phyloP scores from a whole-genome alignment of 163 green algal genomes.

The Scenedesmus sp. region DNA sequence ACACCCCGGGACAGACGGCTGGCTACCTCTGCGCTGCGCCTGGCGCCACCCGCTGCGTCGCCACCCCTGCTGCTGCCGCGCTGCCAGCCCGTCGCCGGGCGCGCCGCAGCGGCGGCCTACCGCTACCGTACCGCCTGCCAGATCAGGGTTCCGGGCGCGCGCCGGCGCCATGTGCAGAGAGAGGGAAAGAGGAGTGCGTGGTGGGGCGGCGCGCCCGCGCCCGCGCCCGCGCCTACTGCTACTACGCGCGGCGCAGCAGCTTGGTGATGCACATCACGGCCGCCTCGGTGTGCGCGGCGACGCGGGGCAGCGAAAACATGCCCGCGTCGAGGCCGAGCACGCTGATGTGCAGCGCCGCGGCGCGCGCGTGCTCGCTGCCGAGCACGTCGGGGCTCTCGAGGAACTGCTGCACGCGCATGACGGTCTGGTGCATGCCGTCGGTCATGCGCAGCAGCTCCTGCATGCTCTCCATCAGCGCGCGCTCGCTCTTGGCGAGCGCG shows the following conservation, averaged over 20 bases:
- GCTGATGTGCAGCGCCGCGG: conserved; percentile 35
- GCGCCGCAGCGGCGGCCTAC: no score
- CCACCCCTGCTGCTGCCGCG: no score
- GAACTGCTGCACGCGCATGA: conserved; percentile 49
- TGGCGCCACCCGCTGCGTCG: no score
- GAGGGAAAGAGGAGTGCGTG: no score
- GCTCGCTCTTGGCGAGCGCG: conserved; percentile 21
- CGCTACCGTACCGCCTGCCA: no score
- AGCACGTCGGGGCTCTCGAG: conserved; percentile 37
- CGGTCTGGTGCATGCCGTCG: conserved; percentile 42
- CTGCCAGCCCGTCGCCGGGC: no score
- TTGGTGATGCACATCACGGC: conserved; percentile 29
- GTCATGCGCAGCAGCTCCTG: conserved; percentile 38
- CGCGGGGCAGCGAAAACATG: conserved; percentile 34
- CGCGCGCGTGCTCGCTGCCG: conserved; percentile 7
- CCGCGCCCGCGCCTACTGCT: no score
- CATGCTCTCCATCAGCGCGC: conserved; percentile 14
- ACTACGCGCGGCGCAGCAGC: conserved; percentile 15
- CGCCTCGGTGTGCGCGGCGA: conserved; percentile 32
- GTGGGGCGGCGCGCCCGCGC: no score
- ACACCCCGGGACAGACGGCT: no score
- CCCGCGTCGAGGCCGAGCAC: conserved; percentile 37
- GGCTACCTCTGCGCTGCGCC: no score
- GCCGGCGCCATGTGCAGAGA: no score
- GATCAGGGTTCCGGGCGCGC: no score